Conservation (phyloP, 2,329 filamentous ascomycete species). For the Macrophomina tecta region DNA sequence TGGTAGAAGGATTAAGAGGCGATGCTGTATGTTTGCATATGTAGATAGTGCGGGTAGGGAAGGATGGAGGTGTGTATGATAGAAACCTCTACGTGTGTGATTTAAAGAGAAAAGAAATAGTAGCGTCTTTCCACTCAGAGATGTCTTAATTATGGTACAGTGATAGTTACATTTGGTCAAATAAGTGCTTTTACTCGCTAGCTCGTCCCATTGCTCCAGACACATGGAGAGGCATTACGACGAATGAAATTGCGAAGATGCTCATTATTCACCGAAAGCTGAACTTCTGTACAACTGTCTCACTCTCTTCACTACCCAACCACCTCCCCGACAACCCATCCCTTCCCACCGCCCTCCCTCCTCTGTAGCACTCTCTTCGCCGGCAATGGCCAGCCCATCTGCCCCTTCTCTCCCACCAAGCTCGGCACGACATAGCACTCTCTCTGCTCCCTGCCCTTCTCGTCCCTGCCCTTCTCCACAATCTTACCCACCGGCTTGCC, state of each 20-base stretch:
- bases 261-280: background rate
- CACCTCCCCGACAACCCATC: slow-evolving; percentile 74
- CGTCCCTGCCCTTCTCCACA: slow-evolving; percentile 51
- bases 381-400: slow-evolving; percentile 82
- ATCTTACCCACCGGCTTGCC: slow-evolving; percentile 92
- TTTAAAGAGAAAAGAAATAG: no score
- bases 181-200: no score
- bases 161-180: no score
- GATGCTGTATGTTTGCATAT: no score
- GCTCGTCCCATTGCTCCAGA: no score
- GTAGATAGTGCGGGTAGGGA: no score
- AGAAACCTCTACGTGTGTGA: no score
- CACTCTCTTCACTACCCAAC: slow-evolving; percentile 34
- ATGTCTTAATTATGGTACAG: no score
- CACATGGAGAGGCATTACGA: no score
- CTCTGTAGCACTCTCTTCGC: slow-evolving; percentile 83
- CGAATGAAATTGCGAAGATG: no score
- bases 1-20: background rate
- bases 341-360: slow-evolving; percentile 69
- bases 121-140: no score
- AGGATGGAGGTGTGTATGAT: no score
- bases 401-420: slow-evolving; percentile 70
- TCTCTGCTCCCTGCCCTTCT: slow-evolving; percentile 53
- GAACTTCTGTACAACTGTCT: background rate
- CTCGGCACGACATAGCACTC: slow-evolving; percentile 86